Base-by-base conservation (phyloP, 495 filamentous ascomycete genomes). In the Rhypophila decipiens region DNA sequence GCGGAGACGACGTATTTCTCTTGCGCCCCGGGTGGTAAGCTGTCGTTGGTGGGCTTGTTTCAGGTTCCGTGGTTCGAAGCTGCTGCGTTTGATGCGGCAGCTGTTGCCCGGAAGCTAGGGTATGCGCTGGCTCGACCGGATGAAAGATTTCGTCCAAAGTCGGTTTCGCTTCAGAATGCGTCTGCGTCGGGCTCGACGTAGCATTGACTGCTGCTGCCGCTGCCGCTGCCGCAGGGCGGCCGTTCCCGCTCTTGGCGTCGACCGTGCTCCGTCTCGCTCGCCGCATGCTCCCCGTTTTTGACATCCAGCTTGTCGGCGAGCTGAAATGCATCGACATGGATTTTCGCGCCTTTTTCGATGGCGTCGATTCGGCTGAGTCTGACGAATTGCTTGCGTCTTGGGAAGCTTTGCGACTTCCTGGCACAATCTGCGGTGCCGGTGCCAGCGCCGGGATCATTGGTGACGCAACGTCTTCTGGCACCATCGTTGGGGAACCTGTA, bases 321-420 rank as follows among this genome's bases (percentile, higher is more conserved):
- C 64, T 69, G 47, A 78, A 76, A 49, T 77, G 73, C 69, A 75
- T 72, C 31, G 76, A 79, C 24, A 77, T 61, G 44, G 76, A 75
- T 29, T 65, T 66, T 36, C 69, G 61, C 15, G 73, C 63, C 35
- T 55, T 65, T 46, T 66, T 69, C 13, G 71, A 69, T 4, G 67
- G 63, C 9, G 66, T 53, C 23, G 52, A 46, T 9, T 59, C 56
- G 35, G 50, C 34, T 19, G 59, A 57, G 13, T 48, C 35, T 19
- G 52, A 24, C 2, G 36, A 46, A n/a, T 56, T 44, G 58, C 50
- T 52, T 2, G 53, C 18, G 11, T 42, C 39, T 20, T 55, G 55
- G 1, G 48, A 42, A 17, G 18, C 18, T 21, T 51, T 44, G 15
- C 27, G 46, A 19, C 35, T 24, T 9, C 49, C 54, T 9, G 31